Conservation (phyloP, 768 basidiomycete species). For the Tulasnella sp. region DNA sequence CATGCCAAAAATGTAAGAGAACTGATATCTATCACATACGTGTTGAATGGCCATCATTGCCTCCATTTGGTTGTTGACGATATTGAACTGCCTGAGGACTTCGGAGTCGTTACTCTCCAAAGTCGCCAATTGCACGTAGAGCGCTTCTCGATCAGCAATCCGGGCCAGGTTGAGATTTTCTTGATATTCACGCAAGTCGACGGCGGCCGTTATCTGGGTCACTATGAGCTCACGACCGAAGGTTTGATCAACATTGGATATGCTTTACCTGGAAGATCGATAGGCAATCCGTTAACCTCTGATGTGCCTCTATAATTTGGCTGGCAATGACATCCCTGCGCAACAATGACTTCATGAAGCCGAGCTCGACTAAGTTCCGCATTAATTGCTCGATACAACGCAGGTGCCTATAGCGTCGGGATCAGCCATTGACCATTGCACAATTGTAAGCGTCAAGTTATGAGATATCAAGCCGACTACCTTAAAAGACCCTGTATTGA, state of each 20-base stretch:
- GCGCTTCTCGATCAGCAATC: neutral
- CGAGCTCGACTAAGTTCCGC: neutral
- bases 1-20: too few species aligned
- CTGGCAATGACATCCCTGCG: neutral
- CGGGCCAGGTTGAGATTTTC: neutral
- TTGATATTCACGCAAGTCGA: neutral
- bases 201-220: neutral
- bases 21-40: too few species aligned
- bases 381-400: neutral
- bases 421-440: neutral
- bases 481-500: too few species aligned
- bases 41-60: slow-evolving; percentile 5
- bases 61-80: neutral
- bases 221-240: neutral
- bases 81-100: neutral
- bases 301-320: neutral
- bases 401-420: neutral
- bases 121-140: neutral
- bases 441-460: too few species aligned
- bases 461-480: too few species aligned
- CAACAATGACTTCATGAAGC: neutral
- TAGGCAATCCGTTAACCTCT: neutral
- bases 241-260: neutral
- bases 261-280: neutral
- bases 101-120: neutral